phyloP scores from a whole-genome alignment of 768 basidiomycete species.

The Cyclocybe cylindracea region DNA sequence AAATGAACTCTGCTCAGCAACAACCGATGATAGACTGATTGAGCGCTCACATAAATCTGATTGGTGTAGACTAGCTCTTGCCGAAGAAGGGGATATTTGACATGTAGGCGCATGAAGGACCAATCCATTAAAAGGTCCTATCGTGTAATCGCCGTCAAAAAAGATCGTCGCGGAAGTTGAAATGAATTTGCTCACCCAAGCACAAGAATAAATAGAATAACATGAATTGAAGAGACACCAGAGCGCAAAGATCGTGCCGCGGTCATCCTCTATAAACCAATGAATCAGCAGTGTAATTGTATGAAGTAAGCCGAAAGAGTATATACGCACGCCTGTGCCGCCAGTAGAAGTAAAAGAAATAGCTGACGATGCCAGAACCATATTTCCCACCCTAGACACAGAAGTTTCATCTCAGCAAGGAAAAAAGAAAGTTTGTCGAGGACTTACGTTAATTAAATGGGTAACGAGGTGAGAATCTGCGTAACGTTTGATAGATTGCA shows the following conservation, averaged over 20 bases:
- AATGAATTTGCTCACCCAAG: constrained; percentile 63
- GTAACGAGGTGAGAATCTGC: constrained; percentile 69
- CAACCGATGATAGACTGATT: background rate
- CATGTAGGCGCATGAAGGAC: constrained; percentile 70
- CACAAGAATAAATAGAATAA: constrained; percentile 68
- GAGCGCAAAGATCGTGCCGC: constrained; percentile 56
- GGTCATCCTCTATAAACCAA: constrained; percentile 23
- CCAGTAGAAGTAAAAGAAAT: constrained; percentile 79
- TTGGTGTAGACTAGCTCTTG: constrained; percentile 74
- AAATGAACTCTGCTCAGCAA: background rate
- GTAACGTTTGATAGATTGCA: constrained; percentile 89
- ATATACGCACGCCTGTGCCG: constrained; percentile 54
- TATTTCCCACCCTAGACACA: constrained; percentile 81
- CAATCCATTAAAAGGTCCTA: constrained; percentile 92
- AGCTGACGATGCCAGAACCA: constrained; percentile 60
- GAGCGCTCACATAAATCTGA: constrained; percentile 50
- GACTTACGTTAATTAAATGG: constrained; percentile 83
- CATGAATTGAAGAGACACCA: constrained; percentile 68
- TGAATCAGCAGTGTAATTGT: background rate
- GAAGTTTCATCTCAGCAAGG: constrained; percentile 1
- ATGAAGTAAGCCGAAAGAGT: background rate
- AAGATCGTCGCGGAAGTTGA: background rate
- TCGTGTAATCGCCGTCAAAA: background rate
- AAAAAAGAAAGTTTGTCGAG: background rate
- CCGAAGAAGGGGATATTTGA: constrained; percentile 64